Conservation (phyloP, 148 eudicot species). For the Agrostemma githago region DNA sequence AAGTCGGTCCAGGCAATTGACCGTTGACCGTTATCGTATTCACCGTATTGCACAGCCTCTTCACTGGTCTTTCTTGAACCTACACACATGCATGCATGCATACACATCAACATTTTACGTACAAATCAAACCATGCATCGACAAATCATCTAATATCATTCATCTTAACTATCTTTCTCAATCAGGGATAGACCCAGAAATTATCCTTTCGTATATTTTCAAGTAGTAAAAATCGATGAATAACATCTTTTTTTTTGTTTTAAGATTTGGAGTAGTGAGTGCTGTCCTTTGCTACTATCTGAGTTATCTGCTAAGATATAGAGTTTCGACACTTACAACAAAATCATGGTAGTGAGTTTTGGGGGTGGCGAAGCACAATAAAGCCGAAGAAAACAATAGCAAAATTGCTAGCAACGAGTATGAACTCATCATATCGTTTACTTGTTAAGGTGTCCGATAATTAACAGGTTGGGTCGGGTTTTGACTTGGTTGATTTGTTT, state of each 20-base stretch:
- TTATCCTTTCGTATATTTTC: too few relatives aligned
- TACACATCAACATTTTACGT: not conserved
- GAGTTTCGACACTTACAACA: slow-evolving; percentile 33
- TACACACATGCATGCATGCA: slow-evolving; percentile 13
- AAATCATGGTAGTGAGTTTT: slow-evolving; percentile 59
- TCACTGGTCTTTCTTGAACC: slow-evolving; percentile 81
- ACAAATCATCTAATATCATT: too few relatives aligned
- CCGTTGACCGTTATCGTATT: slow-evolving; percentile 63
- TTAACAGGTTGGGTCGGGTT: too few relatives aligned
- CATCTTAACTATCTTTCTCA: too few relatives aligned
- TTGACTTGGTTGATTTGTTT: not conserved
- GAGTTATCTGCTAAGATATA: not conserved
- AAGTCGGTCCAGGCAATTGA: slow-evolving; percentile 66
- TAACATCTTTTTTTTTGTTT: too few relatives aligned
- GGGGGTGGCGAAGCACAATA: slow-evolving; percentile 40
- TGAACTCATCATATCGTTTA: not conserved
- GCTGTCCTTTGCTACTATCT: too few relatives aligned
- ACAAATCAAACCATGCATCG: not conserved
- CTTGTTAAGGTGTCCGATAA: not conserved
- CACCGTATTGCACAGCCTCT: slow-evolving; percentile 70
- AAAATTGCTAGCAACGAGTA: slow-evolving; percentile 23
- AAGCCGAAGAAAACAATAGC: slow-evolving; percentile 28
- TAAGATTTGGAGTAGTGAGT: too few relatives aligned
- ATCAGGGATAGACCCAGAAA: too few relatives aligned
- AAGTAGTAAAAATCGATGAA: too few relatives aligned